Conservation (phyloP, 768 basidiomycete species). For the Harrya chromipes region DNA sequence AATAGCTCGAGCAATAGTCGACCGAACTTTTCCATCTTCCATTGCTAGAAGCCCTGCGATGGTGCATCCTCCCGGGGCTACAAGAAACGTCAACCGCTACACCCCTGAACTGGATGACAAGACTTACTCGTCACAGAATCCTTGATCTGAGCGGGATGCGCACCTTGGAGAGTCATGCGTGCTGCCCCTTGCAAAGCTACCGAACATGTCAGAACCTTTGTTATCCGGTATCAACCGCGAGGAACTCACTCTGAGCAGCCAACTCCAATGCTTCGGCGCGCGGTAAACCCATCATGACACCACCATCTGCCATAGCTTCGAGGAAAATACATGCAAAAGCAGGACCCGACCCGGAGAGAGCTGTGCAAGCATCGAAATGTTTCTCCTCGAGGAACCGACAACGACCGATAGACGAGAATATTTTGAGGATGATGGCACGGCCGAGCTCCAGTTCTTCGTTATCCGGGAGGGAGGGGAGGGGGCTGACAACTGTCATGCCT, state of each 20-base stretch:
- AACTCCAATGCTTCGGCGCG: constrained; percentile 91
- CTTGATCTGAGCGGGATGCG: constrained; percentile 94
- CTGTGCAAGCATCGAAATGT: constrained; percentile 98
- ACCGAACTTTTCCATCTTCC: constrained; percentile 91
- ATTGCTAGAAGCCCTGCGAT: constrained; percentile 95
- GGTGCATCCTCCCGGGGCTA: constrained; percentile 97
- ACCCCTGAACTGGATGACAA: neutral
- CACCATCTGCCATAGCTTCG: constrained; percentile 98
- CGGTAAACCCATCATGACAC: constrained; percentile 99
- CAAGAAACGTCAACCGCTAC: constrained; percentile 1
- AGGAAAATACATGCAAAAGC: constrained; percentile 96
- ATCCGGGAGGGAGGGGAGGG: constrained; percentile 47
- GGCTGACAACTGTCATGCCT: constrained; percentile 95
- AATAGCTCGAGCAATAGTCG: constrained; percentile 92
- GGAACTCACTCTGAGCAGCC: constrained; percentile 83
- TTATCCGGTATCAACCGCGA: neutral
- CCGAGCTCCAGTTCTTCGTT: constrained; percentile 52
- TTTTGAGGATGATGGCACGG: constrained; percentile 75
- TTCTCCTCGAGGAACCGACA: constrained; percentile 97
- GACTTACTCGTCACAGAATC: constrained; percentile 93
- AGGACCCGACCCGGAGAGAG: constrained; percentile 92
- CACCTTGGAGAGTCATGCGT: constrained; percentile 88
- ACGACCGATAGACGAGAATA: constrained; percentile 96
- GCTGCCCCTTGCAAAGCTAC: constrained; percentile 94
- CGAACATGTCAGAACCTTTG: neutral